Evolutionary conservation across 1,284 basidiomycete species (phyloP), one percentile per base, ranked within the genome.

Genomic region (Microbotryum lychnidis-dioicae): DNA sequence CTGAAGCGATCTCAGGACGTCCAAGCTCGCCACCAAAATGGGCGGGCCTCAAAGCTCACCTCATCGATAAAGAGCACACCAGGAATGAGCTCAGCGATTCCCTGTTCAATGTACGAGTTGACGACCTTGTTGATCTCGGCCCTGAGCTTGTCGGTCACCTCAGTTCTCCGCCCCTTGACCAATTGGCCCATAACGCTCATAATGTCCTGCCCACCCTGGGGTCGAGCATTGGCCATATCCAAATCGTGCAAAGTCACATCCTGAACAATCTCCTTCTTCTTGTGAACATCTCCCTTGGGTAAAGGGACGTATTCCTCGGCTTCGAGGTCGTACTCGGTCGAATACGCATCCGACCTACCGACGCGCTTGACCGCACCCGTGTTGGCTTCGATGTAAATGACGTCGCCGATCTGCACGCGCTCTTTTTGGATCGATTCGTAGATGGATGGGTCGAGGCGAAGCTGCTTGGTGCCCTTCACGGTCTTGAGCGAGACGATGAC

Each of bases 41-140:
- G 57, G 29, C 48, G 54, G 57, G 29, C 48, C 27, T 45, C 31
- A 50, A 42, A 33, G n/a, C 82, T 63, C 70, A 92, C 92, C 83
- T 98, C 96, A 76, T 98, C 96, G 69, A 98, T 96, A 77, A 98
- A 98, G 10, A 98, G 85, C 2, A 98, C 94, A 18, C 94, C 94
- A 10, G 94, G 94, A 1, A 98, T 89, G 37, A 98, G 85, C 77
- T 98, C 94, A 23, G 96, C 94, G 3, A 97, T 91, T 37, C 94
- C 94, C 75, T 97, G 92, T 74, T 97, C 92, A 47, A 98, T 94
- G 75, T 98, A 98, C 53, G 87, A 83, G 76, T 97, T 89, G 44
- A 98, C 96, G n/a, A 97, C 90, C 73, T 92, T 91, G 81, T 98
- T 97, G 66, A 98, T 94, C 76, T 98, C 94, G 64, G 85, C 81